Conservation (phyloP, 2,329 filamentous ascomycete genomes). For the Thielaviopsis punctulata region DNA sequence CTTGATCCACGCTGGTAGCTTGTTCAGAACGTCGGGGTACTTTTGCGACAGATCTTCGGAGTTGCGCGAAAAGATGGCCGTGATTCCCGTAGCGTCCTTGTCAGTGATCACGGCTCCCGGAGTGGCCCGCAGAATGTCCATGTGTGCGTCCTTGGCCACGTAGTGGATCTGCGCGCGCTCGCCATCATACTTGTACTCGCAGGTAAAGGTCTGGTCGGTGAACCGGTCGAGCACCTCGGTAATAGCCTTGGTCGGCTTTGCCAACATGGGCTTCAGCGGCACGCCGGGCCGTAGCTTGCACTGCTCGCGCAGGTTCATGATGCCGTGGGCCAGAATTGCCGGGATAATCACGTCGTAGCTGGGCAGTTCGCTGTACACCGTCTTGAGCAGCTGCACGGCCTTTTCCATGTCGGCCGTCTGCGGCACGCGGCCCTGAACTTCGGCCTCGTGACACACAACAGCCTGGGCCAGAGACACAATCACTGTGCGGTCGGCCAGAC, state of each 20-base stretch:
- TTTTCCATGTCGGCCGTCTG: slow-evolving; percentile 62
- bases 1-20: slow-evolving; percentile 80
- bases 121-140: slow-evolving; percentile 48
- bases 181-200: slow-evolving; percentile 98
- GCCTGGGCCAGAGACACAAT: slow-evolving; percentile 82
- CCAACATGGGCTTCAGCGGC: slow-evolving; percentile 94
- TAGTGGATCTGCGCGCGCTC: slow-evolving; percentile 98
- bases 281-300: slow-evolving; percentile 90
- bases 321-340: slow-evolving; percentile 70
- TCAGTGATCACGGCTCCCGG: slow-evolving; percentile 46
- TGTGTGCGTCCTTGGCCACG: slow-evolving; percentile 60
- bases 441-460: slow-evolving; percentile 65
- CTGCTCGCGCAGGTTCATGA: slow-evolving; percentile 62
- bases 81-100: slow-evolving; percentile 45
- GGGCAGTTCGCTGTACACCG: slow-evolving; percentile 83
- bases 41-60: slow-evolving; percentile 96
- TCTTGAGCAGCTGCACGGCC: slow-evolving; percentile 74
- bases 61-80: slow-evolving; percentile 92
- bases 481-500: slow-evolving; percentile 81
- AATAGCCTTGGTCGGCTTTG: slow-evolving; percentile 95
- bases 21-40: slow-evolving; percentile 85
- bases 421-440: slow-evolving; percentile 47
- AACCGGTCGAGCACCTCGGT: slow-evolving; percentile 95
- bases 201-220: slow-evolving; percentile 87
- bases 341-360: slow-evolving; percentile 93